phyloP scores from a whole-genome alignment of 495 filamentous ascomycete species.

The Aspergillus hancockii region DNA sequence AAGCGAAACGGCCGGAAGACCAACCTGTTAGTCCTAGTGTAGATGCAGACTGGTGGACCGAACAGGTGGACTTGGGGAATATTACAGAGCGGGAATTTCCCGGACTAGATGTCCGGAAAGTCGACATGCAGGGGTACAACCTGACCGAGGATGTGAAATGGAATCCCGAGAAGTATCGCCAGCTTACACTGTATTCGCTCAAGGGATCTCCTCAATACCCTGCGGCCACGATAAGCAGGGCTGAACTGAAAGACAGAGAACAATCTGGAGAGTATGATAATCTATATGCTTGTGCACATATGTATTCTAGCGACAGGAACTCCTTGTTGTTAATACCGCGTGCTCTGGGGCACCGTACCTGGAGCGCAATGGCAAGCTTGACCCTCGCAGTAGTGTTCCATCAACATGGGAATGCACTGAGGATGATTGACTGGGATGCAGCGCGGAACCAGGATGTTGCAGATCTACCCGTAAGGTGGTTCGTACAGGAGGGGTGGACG shows the following conservation, averaged over 20 bases:
- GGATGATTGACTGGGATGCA: conserved; percentile 41
- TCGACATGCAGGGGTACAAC: conserved; percentile 62
- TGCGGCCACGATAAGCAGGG: conserved; percentile 14
- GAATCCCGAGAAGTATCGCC: conserved; percentile 54
- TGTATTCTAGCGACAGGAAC: conserved; percentile 70
- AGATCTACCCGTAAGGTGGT: conserved; percentile 56
- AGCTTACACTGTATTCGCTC: conserved; percentile 60
- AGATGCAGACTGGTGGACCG: conserved; percentile 51
- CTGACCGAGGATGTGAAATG: conserved; percentile 31
- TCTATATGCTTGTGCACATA: conserved; percentile 63
- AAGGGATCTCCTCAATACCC: conserved; percentile 38
- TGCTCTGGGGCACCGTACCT: conserved; percentile 55
- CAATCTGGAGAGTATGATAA: conserved; percentile 47
- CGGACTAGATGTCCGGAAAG: conserved; percentile 60
- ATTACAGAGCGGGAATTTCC: conserved; percentile 53
- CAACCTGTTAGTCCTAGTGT: conserved; percentile 41
- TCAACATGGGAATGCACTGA: conserved; percentile 36
- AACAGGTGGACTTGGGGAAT: conserved; percentile 22
- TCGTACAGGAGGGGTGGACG: conserved; percentile 65
- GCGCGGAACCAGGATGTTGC: conserved; percentile 16
- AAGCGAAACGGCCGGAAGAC: conserved; percentile 39
- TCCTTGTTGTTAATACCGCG: conserved; percentile 64
- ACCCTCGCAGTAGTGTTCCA: conserved; percentile 66
- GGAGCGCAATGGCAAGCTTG: conserved; percentile 59
- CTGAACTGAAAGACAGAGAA: conserved; percentile 27